Evolutionary conservation across 139 green algal genomes (phyloP), one percentile per base, ranked within the genome.

Genomic region (Closterium sp.): DNA sequence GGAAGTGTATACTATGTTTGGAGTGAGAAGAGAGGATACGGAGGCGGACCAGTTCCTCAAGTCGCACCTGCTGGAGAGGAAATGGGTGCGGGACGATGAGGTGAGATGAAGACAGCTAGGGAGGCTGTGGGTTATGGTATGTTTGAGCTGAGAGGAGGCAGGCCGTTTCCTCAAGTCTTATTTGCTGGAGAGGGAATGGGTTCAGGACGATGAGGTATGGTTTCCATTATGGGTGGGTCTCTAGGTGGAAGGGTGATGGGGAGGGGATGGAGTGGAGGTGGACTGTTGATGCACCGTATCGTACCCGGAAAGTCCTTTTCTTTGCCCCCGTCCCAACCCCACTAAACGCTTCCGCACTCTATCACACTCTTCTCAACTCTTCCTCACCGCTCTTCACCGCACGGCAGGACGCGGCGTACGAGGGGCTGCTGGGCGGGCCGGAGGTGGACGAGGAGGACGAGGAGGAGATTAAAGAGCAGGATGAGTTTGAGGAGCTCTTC

Each of bases 401-500:
- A 79, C 19, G 62, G 62, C 62, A 79, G 62, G 62, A 79, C 62
- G 62, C 62, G 17, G 62, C 13, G 62, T 96, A 97, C 91, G 24
- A 92, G 19, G 95, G 97, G 79, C 89, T 96, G 7, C 86, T 94
- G 22, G 94, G 91, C 1, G 85, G 28, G 28, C 85, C 28, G 85
- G 89, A 91, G 24, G 94, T 96, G 22, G 96, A 98, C 11, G 97
- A 98, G 88, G 85, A 87, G 85, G 97, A 99, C 91, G 97, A 98
- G 89, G 89, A 96, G 85, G 96, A 96, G 88, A 50, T 98, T 38
- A 94, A 98, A 31, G 21, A 96, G 92, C 96, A 96, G 30, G 98
- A 99, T 45, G 42, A 91, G 10, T 99, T 98, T 94, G 98, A 99
- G 95, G 94, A 95, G 6, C 73, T 86, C 5, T 99, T 98, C 93